Percentiles rank a stretch among this genome's conserved stretches.
Evolutionary conservation across 352 stramenopile species (phyloP).

Genomic region (Pythium rishiriense): DNA sequence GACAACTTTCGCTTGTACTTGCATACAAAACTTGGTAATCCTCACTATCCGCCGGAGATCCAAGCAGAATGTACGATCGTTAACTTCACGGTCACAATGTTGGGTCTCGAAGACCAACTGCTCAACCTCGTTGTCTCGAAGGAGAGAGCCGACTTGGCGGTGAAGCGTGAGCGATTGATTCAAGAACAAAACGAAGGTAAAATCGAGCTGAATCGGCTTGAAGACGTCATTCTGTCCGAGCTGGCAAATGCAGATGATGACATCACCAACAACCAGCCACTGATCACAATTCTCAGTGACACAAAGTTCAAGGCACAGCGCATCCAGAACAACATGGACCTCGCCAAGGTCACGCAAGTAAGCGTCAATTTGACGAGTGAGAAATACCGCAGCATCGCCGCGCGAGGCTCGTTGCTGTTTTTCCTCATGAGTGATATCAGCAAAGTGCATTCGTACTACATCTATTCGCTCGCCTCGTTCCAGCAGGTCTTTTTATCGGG

Average conservation of each 20-base stretch:
- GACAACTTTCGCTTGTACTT: constrained; percentile 93
- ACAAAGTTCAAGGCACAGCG: constrained; percentile 93
- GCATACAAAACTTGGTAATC: constrained; percentile 95
- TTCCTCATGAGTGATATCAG: constrained; percentile 97
- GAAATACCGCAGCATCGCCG: constrained; percentile 95
- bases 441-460: constrained; percentile 98
- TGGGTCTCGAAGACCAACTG: constrained; percentile 92
- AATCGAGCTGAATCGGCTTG: constrained; percentile 95
- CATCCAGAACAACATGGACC: constrained; percentile 92
- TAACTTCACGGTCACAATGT: constrained; percentile 94
- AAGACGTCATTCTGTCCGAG: constrained; percentile 95
- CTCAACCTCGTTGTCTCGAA: constrained; percentile 92
- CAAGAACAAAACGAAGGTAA: constrained; percentile 96
- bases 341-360: constrained; percentile 91
- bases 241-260: constrained; percentile 95
- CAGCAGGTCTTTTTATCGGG: constrained; percentile 95
- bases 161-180: constrained; percentile 90
- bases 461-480: constrained; percentile 96
- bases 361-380: constrained; percentile 93
- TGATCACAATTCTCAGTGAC: constrained; percentile 95
- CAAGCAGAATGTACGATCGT: constrained; percentile 94
- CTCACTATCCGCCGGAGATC: constrained; percentile 94
- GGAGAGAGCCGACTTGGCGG: constrained; percentile 82
- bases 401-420: constrained; percentile 92
- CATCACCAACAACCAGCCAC: constrained; percentile 97